These are phyloP conservation scores for Acanthamoeba royreba DNA, from an alignment of 208 protist genomes.

Conservation along the genomic window DNA sequence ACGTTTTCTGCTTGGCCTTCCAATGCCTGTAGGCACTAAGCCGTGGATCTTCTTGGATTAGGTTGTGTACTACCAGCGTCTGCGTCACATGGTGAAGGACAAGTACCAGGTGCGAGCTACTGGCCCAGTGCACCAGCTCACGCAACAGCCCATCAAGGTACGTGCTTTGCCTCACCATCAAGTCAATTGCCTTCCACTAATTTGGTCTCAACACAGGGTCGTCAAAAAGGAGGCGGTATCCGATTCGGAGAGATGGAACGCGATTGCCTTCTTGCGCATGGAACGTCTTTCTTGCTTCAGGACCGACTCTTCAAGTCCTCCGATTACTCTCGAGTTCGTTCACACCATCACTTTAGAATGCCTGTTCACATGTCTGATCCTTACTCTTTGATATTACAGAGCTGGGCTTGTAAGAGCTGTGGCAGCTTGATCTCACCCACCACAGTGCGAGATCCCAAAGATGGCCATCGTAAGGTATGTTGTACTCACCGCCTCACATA, in stretches of 20 bases:
- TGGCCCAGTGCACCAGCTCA: slow-evolving; percentile 92
- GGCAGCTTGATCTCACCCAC: neutral
- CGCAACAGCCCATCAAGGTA: slow-evolving; percentile 98
- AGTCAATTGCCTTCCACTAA: neutral
- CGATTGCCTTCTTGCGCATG: slow-evolving; percentile 98
- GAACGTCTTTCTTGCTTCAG: slow-evolving; percentile 96
- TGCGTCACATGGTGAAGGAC: slow-evolving; percentile 99
- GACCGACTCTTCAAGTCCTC: slow-evolving; percentile 95
- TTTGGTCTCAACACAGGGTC: slow-evolving; percentile 47
- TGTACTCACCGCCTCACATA: neutral
- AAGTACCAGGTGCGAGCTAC: slow-evolving; percentile 97
- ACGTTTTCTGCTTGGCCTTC: slow-evolving; percentile 39
- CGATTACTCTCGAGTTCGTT: slow-evolving; percentile 64
- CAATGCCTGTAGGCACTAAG: slow-evolving; percentile 69
- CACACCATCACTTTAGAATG: neutral
- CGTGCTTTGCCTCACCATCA: neutral
- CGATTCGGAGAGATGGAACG: slow-evolving; percentile 99
- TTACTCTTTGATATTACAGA: neutral
- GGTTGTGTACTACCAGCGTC: slow-evolving; percentile 98
- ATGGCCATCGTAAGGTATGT: neutral
- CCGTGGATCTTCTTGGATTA: too few species aligned
- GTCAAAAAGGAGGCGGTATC: slow-evolving; percentile 93
- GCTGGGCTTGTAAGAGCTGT: neutral
- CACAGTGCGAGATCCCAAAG: neutral
- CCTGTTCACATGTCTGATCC: neutral